Evolutionary conservation across 2,329 filamentous ascomycete species (phyloP).

Genomic region (Colletotrichum tabaci): DNA sequence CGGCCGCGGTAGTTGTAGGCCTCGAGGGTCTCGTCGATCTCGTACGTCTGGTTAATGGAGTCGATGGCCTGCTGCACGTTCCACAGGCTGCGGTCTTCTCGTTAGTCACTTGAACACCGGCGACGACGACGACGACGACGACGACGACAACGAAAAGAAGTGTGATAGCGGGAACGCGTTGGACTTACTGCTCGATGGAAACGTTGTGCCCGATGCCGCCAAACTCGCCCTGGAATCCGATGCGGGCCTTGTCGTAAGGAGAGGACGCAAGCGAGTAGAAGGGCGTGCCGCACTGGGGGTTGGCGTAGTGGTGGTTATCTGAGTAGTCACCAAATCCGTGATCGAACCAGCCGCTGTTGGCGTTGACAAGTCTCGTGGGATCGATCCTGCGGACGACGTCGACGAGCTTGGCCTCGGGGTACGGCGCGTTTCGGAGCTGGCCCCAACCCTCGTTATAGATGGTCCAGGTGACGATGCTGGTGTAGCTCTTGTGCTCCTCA

Average conservation of each 20-base stretch:
- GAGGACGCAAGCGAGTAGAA: conserved; percentile 73
- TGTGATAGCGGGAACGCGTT: not conserved
- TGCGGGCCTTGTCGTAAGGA: conserved; percentile 71
- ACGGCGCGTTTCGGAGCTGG: conserved; percentile 64
- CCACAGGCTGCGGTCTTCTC: conserved; percentile 67
- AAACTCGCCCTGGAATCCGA: conserved; percentile 80
- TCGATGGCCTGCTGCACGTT: conserved; percentile 72
- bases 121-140: too few species aligned
- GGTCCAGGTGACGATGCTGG: conserved; percentile 76
- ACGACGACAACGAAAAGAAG: too few species aligned
- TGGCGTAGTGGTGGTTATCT: conserved; percentile 81
- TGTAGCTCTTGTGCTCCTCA: conserved; percentile 74
- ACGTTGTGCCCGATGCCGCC: conserved; percentile 78
- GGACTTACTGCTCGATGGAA: conserved; percentile 70
- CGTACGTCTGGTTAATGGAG: conserved; percentile 77
- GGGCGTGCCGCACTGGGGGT: conserved; percentile 78
- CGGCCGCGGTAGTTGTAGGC: conserved; percentile 78
- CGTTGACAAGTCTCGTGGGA: conserved; percentile 74
- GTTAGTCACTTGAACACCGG: not conserved
- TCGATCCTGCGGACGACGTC: conserved; percentile 70
- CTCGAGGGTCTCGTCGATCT: conserved; percentile 70
- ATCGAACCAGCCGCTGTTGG: conserved; percentile 77
- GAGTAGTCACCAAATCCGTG: conserved; percentile 77
- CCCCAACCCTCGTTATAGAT: conserved; percentile 84
- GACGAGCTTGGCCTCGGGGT: conserved; percentile 71